Evolutionary conservation across 2,329 filamentous ascomycete species (phyloP), one percentile per base, ranked within the genome.

Genomic region (Alternaria sp.): DNA sequence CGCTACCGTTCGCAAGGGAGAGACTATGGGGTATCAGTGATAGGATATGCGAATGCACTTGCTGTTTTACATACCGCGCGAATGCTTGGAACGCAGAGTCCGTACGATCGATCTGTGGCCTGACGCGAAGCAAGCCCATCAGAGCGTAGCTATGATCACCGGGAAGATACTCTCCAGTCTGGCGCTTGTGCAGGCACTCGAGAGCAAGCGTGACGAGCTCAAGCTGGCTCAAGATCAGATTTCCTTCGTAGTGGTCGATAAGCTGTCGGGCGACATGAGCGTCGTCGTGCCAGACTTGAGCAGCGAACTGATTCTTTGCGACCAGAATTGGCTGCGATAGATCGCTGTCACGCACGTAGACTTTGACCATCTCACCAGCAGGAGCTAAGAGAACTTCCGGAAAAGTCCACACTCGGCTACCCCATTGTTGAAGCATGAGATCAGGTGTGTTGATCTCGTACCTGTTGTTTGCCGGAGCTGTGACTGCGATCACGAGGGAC

Each of bases 81-180:
- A 85, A 84, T 0, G 82, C 83, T 62, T 84, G 79, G 57, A 85
- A 84, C 0, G 73, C 79, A 3, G 79, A 74, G 59, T 85, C 82
- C 0, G 65, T 72, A 2, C 68, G 67, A 45, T 80, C 71, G 5
- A 83, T 74, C 16, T 66, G 65, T 0, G 81, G 82, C 8, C 82
- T 68, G 11, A 79, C 74, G 7, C 80, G 73, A 3, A 81, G 63
- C 10, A 85, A 74, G 3, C 82, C 82, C 81, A 84, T 84, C 27
- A 84, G 66, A 0, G 81, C 81, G 46, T 84, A 84, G 8, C 79
- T 76, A 9, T 81, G 71, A 54, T 84, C 82, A 2, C 81, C 81
- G 0, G 64, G 63, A 11, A 76, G 74, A 54, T 80, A 78, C 49
- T 78, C 66, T 2, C 70, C 70, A 0, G 79, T 82, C 3, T 76